These are phyloP conservation scores for Colletotrichum lupini DNA, from an alignment of 2,329 filamentous ascomycete genomes.

Conservation along the genomic window DNA sequence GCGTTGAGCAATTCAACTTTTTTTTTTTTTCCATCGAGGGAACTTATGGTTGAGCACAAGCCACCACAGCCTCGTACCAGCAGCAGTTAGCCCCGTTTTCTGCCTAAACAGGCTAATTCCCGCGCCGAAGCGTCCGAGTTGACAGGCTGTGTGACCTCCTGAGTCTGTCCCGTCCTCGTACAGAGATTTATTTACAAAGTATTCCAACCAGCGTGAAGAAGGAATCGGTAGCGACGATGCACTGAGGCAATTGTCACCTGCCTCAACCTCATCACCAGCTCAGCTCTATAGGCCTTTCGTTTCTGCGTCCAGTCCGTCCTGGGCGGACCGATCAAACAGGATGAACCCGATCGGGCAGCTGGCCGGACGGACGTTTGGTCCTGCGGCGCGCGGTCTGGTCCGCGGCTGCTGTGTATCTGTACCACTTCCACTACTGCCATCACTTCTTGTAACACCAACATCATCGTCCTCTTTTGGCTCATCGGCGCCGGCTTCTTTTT, in stretches of 20 bases:
- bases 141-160: conserved; percentile 6
- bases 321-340: conserved; percentile 3
- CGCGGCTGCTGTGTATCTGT: conserved; percentile 13
- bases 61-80: conserved; percentile 21
- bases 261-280: conserved; percentile 8
- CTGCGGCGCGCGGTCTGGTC: conserved; percentile 4
- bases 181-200: conserved; percentile 25
- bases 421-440: neutral
- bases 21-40: neutral
- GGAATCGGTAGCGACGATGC: neutral
- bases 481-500: neutral
- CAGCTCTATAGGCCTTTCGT: neutral
- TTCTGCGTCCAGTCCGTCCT: neutral
- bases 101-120: conserved; percentile 16
- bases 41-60: conserved; percentile 16
- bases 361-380: conserved; percentile 15
- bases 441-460: neutral
- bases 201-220: neutral
- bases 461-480: neutral
- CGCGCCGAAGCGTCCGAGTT: conserved; percentile 15
- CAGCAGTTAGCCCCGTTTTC: conserved; percentile 15
- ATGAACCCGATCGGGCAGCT: conserved; percentile 35
- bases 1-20: neutral
- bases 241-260: conserved; percentile 14
- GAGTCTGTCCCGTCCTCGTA: neutral